These are phyloP conservation scores for Sporobolomyces phaffii DNA, from an alignment of 768 basidiomycete species.

Conservation along the genomic window DNA sequence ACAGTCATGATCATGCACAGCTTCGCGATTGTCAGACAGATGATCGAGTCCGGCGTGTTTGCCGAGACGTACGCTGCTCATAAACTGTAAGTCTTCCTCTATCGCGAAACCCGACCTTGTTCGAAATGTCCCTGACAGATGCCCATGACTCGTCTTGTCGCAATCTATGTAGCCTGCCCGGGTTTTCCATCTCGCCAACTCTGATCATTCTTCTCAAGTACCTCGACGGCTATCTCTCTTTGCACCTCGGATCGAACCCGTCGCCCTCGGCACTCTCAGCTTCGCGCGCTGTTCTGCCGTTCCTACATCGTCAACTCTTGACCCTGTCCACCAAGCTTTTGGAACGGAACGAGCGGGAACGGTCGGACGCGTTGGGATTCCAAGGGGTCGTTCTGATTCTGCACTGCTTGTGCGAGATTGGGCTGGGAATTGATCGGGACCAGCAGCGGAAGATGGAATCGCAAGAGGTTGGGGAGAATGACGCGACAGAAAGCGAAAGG, in stretches of 20 bases:
- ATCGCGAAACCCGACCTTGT: too few relatives aligned
- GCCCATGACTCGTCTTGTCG: too few relatives aligned
- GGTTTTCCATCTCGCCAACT: conserved; percentile 6
- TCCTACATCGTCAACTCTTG: conserved; percentile 3
- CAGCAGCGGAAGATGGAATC: background rate
- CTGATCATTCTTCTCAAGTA: conserved; percentile 35
- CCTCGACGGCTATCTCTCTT: conserved; percentile 32
- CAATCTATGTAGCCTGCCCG: conserved; percentile 7
- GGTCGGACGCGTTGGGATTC: conserved; percentile 21
- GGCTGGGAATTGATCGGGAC: conserved; percentile 5
- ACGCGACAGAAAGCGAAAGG: background rate
- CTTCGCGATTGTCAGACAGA: conserved; percentile 25
- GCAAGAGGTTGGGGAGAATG: background rate
- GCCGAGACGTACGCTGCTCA: conserved; percentile 1
- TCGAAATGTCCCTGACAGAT: too few relatives aligned
- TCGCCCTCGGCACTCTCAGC: background rate
- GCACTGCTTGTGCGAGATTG: conserved; percentile 21
- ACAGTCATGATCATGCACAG: too few relatives aligned
- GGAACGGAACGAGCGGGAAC: background rate
- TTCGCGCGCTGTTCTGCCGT: background rate
- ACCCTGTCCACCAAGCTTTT: background rate
- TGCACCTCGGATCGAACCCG: background rate
- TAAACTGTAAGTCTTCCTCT: background rate
- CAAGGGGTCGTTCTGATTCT: conserved; percentile 26
- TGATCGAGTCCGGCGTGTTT: conserved; percentile 10